Base-by-base conservation (phyloP, 805 yeast species). In the Cyberlindnera petersonii region DNA sequence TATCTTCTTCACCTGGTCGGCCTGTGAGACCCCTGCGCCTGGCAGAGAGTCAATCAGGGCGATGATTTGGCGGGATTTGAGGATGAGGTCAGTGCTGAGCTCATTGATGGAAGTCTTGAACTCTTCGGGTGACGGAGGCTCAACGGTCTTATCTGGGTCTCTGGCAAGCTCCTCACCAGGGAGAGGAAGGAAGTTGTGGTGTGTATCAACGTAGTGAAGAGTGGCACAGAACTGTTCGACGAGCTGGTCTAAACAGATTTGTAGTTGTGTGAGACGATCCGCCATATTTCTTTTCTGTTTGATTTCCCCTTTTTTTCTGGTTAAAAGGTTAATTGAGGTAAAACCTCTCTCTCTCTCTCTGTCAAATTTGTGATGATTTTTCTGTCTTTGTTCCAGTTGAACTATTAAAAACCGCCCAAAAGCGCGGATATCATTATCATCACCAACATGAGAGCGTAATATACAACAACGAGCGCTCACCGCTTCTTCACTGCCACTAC, bases 221-320 rank as follows among this genome's bases (percentile, higher is more conserved):
- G 93, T 79, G 3, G 91, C 86, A 49, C 80, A 77, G 64, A 85
- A 82, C 61, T 83, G 89, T 45, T 85, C 93, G 43, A 82, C 74
- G 43, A 85, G 71, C 56, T 76, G 70, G 59, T 89, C 98, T 26
- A 89, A 67, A 51, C 96, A 86, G 31, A 85, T 73, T 55, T 89
- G 98, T 18, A 89, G 71, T 58, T 89, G 98, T 2, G 96, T 86
- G 26, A 89, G 68, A 55, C 96, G 70, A 62, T 89, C 98, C 0
- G 95, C 71, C 94, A 85, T 53, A 14, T n/a, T 6, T 31, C 19
- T 11, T 9, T 15, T 13, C 17, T 26, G 11, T 21, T 10, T 19
- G 22, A n/a, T 14, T 6, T 26, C 23, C 16, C 19, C 14, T 7
- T 29, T 21, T 14, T 27, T 27, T 17, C 20, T 14, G 19, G n/a